Conservation (phyloP, 139 green algal genomes). For the Helicosporidium sp. region DNA sequence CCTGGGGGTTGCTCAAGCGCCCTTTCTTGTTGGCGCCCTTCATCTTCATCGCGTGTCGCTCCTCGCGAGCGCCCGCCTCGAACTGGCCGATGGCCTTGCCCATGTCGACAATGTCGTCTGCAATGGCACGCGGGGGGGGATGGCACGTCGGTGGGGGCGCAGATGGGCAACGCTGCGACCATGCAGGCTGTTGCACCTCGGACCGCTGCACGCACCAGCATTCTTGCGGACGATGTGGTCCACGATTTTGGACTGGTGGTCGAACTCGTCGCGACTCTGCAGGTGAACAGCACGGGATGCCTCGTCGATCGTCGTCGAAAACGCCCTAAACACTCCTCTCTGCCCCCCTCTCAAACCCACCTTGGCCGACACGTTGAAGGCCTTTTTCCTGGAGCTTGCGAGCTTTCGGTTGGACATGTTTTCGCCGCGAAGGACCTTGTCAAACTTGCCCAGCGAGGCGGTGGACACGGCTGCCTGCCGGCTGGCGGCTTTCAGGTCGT, state of each 20-base stretch:
- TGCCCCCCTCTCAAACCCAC: neutral
- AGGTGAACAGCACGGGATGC: no score
- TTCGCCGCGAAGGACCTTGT: constrained; percentile 46
- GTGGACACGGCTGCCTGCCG: constrained; percentile 62
- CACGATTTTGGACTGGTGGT: constrained; percentile 22
- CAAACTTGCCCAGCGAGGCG: constrained; percentile 86
- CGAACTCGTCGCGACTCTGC: constrained; percentile 15
- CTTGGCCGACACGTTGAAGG: constrained; percentile 27
- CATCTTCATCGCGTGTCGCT: constrained; percentile 16
- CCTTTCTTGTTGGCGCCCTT: constrained; percentile 25
- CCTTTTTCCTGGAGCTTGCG: constrained; percentile 32
- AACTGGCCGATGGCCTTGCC: constrained; percentile 22
- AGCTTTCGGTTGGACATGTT: constrained; percentile 26
- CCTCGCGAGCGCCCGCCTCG: constrained; percentile 28
- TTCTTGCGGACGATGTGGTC: constrained; percentile 47
- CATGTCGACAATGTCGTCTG: constrained; percentile 55
- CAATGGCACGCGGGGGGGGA: no score
- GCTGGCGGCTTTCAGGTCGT: constrained; percentile 45
- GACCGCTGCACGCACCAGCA: no score
- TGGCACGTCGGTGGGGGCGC: no score
- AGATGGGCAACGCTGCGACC: no score
- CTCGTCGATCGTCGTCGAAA: no score
- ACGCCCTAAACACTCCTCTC: no score
- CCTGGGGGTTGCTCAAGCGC: neutral
- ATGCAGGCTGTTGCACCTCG: no score